Conservation (phyloP, 352 stramenopile genomes). For the Sclerospora graminicola region DNA sequence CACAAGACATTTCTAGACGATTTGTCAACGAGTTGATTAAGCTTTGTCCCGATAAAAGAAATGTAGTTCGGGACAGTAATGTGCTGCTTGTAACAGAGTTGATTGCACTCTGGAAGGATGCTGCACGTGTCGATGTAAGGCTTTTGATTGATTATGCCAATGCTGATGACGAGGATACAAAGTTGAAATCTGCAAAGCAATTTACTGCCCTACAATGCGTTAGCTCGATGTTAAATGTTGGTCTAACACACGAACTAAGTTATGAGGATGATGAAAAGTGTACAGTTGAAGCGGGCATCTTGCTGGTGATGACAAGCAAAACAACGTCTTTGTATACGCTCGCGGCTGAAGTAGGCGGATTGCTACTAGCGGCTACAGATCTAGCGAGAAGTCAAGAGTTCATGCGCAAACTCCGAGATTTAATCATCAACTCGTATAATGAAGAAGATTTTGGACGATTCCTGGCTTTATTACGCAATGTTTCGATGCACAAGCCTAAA, state of each 20-base stretch:
- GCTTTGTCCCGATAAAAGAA: conserved; percentile 38
- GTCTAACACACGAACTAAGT: conserved; percentile 18
- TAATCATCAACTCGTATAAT: conserved; percentile 41
- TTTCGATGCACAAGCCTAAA: conserved; percentile 40
- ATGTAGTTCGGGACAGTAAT: conserved; percentile 59
- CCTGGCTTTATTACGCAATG: conserved; percentile 45
- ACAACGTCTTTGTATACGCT: conserved; percentile 39
- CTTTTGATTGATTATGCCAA: conserved; percentile 30
- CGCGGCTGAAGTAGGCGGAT: conserved; percentile 53
- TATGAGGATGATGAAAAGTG: conserved; percentile 9
- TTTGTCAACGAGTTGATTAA: conserved; percentile 54
- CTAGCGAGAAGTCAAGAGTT: conserved; percentile 13
- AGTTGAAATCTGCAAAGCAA: conserved; percentile 30
- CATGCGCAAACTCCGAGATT: conserved; percentile 25
- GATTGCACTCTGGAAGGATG: conserved; percentile 46
- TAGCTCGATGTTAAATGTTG: conserved; percentile 42
- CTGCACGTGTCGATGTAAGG: conserved; percentile 27
- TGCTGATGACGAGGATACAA: conserved; percentile 26
- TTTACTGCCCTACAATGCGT: conserved; percentile 48
- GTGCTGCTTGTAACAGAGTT: conserved; percentile 42
- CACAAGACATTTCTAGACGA: conserved; percentile 18
- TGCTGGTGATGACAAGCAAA: conserved; percentile 39
- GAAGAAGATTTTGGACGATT: conserved; percentile 62
- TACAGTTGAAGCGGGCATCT: conserved; percentile 39
- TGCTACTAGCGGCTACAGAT: conserved; percentile 22